Evolutionary conservation across 805 yeast genomes (phyloP), one percentile per base, ranked within the genome.

Genomic region (Wickerhamiella kurtzmanii): DNA sequence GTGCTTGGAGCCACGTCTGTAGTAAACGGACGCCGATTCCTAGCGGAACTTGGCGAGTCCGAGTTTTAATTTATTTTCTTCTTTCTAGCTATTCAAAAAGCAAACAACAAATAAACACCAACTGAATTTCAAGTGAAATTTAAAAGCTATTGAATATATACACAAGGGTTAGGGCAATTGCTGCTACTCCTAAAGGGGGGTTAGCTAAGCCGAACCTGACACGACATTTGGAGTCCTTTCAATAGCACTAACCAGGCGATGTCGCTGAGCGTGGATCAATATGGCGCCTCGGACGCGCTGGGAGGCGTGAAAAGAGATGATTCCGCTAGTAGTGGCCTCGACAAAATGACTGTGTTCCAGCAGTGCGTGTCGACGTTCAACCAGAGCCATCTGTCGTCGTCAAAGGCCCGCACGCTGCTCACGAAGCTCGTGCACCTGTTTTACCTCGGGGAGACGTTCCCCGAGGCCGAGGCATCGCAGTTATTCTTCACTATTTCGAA

Each of bases 291-390:
- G 11, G 32, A 25, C 32, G 32, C 32, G 32, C 32, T 25, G 6
- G 32, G 32, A 6, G 32, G 32, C 32, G 32, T 11, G 32, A 38
- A 84, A 69, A 77, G 74, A 66, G 96, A 87, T 60, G 86, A 38
- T 8, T 8, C 25, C 82, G 62, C 62, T 75, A 47, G 84, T 74
- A 55, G 70, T 81, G 64, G 75, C 56, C 94, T 95, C 48, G 97
- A 92, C 67, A 88, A 88, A 67, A 92, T 92, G 97, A 81, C 96
- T 9, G 88, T 92, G 52, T 89, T 82, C 65, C 98, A 92, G 67
- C 95, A 88, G 63, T 88, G 96, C 71, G 70, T 85, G 60, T 83
- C 83, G 55, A 88, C 84, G 50, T 92, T 92, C 74, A 89, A 88
- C 69, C 85, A 88, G 53, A 75, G 92, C 40, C 95, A 95, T 9